Conservation (phyloP, 2,329 filamentous ascomycete species). For the Colletotrichum sp. region DNA sequence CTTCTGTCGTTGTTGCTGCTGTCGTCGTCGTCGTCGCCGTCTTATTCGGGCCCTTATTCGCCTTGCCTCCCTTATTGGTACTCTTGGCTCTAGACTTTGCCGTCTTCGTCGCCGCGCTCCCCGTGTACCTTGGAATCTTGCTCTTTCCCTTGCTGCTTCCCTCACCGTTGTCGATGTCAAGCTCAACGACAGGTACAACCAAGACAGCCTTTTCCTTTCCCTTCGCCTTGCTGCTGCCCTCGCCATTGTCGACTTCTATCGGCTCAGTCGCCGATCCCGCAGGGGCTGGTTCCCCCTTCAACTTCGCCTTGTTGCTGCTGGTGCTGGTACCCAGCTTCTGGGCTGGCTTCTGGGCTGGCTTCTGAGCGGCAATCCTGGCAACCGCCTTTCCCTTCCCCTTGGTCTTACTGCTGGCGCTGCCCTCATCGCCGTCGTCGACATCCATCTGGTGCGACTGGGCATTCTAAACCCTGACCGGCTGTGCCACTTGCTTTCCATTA, state of each 20-base stretch:
- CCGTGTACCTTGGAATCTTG: background rate
- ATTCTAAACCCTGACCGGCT: slow-evolving; percentile 25
- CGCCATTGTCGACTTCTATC: background rate
- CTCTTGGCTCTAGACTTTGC: background rate
- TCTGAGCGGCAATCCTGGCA: background rate
- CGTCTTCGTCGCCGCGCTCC: background rate
- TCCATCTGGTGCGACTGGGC: background rate
- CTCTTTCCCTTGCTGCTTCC: background rate
- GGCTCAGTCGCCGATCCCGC: background rate
- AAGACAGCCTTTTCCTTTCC: background rate
- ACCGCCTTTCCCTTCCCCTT: background rate
- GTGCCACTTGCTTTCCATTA: slow-evolving; percentile 39
- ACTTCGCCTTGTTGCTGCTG: background rate
- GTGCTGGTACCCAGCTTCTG: background rate
- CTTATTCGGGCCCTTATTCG: background rate
- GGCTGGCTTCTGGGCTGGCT: background rate
- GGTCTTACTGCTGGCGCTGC: background rate
- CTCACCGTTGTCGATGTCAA: background rate
- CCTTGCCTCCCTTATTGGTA: background rate
- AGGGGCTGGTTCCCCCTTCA: background rate
- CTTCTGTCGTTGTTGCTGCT: background rate
- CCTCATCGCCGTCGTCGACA: background rate
- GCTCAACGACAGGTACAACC: background rate
- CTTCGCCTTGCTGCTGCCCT: background rate
- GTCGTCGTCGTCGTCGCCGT: background rate